A percentile compares a stretch with the other conserved stretches of the same genome.
These are phyloP conservation scores for Exobasidium rhododendri DNA, from an alignment of 1,284 basidiomycete species.

Conservation along the genomic window DNA sequence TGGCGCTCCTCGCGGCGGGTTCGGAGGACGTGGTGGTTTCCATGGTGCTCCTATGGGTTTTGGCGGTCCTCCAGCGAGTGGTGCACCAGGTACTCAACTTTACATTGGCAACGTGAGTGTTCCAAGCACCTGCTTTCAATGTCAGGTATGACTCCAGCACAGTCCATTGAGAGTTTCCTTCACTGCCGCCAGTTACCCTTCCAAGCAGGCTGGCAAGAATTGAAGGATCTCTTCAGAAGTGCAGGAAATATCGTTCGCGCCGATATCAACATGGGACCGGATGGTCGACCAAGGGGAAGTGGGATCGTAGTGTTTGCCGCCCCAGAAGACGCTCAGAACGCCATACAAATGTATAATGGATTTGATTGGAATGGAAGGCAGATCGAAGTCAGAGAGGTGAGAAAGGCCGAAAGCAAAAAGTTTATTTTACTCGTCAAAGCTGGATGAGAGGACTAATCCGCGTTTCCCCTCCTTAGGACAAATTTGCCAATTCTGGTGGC, in stretches of 20 bases:
- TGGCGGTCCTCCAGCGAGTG: constrained; percentile 17
- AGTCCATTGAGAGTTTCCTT: too few relatives aligned
- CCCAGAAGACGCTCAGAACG: constrained; percentile 80
- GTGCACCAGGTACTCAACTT: constrained; percentile 64
- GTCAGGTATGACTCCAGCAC: too few relatives aligned
- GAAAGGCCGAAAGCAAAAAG: too few relatives aligned
- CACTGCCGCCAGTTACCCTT: constrained; percentile 64
- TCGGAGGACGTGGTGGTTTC: constrained; percentile 37
- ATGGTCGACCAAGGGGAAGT: constrained; percentile 82
- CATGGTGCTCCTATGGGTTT: constrained; percentile 18
- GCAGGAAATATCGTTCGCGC: constrained; percentile 91
- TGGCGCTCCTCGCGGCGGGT: constrained; percentile 30
- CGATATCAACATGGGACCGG: constrained; percentile 84
- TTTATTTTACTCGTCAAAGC: constrained; percentile 57
- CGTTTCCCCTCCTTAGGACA: constrained; percentile 58
- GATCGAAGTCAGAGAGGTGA: constrained; percentile 38
- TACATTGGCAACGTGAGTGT: constrained; percentile 71
- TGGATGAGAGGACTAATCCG: too few relatives aligned
- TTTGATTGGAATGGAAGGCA: constrained; percentile 41
- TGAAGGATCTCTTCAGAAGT: constrained; percentile 92
- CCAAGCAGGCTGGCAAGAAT: constrained; percentile 95
- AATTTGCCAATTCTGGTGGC: constrained; percentile 56
- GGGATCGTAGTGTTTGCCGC: constrained; percentile 90
- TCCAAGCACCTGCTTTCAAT: background rate
- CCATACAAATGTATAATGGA: constrained; percentile 59